These are phyloP conservation scores for Penicillium antarcticum DNA, from an alignment of 495 filamentous ascomycete species.

Conservation along the genomic window DNA sequence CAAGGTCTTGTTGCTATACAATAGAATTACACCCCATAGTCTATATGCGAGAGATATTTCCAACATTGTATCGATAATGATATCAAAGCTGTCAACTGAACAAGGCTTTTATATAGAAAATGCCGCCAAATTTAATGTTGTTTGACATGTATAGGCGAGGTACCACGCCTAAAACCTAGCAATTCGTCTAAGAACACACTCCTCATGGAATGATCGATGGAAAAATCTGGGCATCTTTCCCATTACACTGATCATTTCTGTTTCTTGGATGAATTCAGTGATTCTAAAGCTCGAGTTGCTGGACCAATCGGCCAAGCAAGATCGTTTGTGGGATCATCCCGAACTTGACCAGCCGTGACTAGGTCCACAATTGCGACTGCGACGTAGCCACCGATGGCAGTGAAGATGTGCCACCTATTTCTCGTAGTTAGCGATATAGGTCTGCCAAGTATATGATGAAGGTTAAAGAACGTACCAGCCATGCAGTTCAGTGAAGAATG, in stretches of 20 bases:
- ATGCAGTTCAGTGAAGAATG: slow-evolving; percentile 30
- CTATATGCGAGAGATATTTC: no score
- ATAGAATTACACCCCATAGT: no score
- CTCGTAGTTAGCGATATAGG: neutral
- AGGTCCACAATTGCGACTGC: slow-evolving; percentile 29
- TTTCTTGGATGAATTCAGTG: slow-evolving; percentile 1
- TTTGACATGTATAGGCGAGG: no score
- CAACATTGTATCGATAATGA: no score
- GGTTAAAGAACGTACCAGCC: slow-evolving; percentile 23
- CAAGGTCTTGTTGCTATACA: no score
- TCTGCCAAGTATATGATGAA: neutral
- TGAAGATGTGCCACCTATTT: slow-evolving; percentile 33
- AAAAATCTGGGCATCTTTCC: neutral
- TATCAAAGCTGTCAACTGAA: no score
- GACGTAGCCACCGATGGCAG: slow-evolving; percentile 30
- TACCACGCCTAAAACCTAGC: no score
- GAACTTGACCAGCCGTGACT: slow-evolving; percentile 22
- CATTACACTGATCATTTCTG: neutral
- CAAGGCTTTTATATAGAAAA: no score
- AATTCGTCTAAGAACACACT: no score
- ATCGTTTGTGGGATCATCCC: slow-evolving; percentile 13
- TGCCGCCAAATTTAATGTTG: no score
- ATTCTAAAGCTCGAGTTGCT: slow-evolving; percentile 4
- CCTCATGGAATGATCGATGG: neutral
- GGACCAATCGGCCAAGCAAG: slow-evolving; percentile 23